phyloP scores from a whole-genome alignment of 805 yeast genomes.

The Groenewaldozyma tartarivorans region DNA sequence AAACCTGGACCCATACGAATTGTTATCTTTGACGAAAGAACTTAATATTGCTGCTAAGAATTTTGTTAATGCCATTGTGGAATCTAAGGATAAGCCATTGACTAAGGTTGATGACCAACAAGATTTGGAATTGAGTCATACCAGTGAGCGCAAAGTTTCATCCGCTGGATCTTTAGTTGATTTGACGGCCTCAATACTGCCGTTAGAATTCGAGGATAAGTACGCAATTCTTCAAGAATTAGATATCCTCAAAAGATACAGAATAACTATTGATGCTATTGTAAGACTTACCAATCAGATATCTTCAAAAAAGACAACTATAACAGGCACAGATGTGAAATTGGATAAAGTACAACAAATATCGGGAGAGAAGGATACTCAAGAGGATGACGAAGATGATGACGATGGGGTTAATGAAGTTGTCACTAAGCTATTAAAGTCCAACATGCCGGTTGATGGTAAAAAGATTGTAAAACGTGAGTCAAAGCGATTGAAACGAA shows the following conservation, averaged over 20 bases:
- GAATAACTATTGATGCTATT: slow-evolving; percentile 16
- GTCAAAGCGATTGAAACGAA: slow-evolving; percentile 28
- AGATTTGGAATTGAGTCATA: no score
- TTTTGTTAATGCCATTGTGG: slow-evolving; percentile 1
- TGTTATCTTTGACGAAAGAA: not conserved
- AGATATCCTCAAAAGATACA: slow-evolving; percentile 21
- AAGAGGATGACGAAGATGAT: slow-evolving; percentile 20
- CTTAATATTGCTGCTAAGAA: not conserved
- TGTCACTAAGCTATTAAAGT: slow-evolving; percentile 18
- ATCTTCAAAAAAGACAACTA: slow-evolving; percentile 1
- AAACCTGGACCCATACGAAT: not conserved
- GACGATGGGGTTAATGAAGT: slow-evolving; percentile 28
- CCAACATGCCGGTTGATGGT: slow-evolving; percentile 26
- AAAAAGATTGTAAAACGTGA: slow-evolving; percentile 30
- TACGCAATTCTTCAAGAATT: slow-evolving; percentile 21
- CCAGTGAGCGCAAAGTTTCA: no score
- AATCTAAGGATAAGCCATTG: no score
- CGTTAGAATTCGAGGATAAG: slow-evolving; percentile 24
- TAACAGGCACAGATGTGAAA: not conserved
- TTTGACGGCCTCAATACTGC: slow-evolving; percentile 27
- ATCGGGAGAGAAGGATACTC: not conserved
- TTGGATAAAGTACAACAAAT: not conserved
- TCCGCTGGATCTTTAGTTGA: slow-evolving; percentile 27
- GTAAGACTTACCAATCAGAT: slow-evolving; percentile 8
- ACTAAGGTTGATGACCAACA: no score